A percentile compares a stretch with the other conserved stretches of the same genome.
These are phyloP conservation scores for Solanum tarapatanum DNA, from an alignment of 257 asterid species.

Conservation along the genomic window DNA sequence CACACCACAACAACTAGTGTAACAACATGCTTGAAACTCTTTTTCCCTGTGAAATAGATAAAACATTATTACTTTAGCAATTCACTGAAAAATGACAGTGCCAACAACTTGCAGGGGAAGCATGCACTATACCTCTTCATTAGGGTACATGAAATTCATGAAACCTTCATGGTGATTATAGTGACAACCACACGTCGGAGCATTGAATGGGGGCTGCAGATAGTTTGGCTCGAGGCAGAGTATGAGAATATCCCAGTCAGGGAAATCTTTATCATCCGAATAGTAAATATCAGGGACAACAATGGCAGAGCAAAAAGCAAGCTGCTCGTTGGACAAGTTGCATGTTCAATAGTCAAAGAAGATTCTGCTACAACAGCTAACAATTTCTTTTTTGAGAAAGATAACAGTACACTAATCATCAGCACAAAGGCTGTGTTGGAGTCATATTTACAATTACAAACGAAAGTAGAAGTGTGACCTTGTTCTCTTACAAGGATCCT, in stretches of 20 bases:
- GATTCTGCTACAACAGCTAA: neutral
- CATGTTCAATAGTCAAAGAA: neutral
- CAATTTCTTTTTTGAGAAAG: neutral
- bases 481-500: neutral
- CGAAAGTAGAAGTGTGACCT: neutral
- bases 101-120: neutral
- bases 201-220: constrained; percentile 32
- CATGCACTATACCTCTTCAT: constrained; percentile 27
- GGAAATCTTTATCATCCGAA: too few relatives aligned
- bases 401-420: neutral
- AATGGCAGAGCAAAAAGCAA: too few relatives aligned
- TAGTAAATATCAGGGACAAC: too few relatives aligned
- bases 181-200: constrained; percentile 32
- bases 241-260: constrained; percentile 16
- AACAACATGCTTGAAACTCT: neutral
- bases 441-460: neutral
- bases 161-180: constrained; percentile 34
- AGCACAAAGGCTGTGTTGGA: neutral
- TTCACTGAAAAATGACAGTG: neutral
- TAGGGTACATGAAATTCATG: constrained; percentile 32
- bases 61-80: neutral
- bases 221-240: constrained; percentile 37
- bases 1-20: neutral
- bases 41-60: neutral
- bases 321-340: neutral